Percentiles rank a stretch among this genome's conserved stretches.
Evolutionary conservation across 306 rosid species (phyloP).

Genomic region (Nissolia schottii): DNA sequence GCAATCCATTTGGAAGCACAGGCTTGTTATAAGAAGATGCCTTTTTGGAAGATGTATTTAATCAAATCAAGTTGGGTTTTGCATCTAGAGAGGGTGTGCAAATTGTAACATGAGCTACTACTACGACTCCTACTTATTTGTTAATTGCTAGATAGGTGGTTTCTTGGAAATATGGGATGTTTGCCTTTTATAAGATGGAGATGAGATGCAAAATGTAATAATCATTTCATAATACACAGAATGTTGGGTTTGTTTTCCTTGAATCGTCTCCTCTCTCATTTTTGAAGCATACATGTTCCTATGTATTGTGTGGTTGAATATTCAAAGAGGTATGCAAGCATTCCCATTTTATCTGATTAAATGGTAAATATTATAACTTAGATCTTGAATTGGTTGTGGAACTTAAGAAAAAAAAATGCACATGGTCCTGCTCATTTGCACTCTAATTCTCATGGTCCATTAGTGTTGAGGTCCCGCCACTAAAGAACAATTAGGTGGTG

Average conservation of each 20-base stretch:
- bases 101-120: constrained; percentile 30
- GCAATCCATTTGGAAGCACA: constrained; percentile 90
- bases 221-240: constrained; percentile 35
- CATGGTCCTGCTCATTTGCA: no score
- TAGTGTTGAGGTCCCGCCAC: background rate
- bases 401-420: background rate
- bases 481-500: background rate
- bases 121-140: no score
- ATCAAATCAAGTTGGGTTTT: constrained; percentile 45
- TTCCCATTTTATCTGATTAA: background rate
- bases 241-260: constrained; percentile 22
- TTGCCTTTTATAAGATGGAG: constrained; percentile 43
- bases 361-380: no score
- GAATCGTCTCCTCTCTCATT: background rate
- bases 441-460: background rate
- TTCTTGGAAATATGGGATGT: constrained; percentile 34
- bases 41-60: constrained; percentile 28
- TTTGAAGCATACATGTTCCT: constrained; percentile 6
- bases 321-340: background rate
- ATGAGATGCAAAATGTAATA: constrained; percentile 33
- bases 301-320: background rate
- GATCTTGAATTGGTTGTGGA: background rate
- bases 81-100: constrained; percentile 43
- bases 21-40: constrained; percentile 61
- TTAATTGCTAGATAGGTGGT: constrained; percentile 36